Conservation (phyloP, 495 filamentous ascomycete genomes). For the Parathielavia appendiculata region DNA sequence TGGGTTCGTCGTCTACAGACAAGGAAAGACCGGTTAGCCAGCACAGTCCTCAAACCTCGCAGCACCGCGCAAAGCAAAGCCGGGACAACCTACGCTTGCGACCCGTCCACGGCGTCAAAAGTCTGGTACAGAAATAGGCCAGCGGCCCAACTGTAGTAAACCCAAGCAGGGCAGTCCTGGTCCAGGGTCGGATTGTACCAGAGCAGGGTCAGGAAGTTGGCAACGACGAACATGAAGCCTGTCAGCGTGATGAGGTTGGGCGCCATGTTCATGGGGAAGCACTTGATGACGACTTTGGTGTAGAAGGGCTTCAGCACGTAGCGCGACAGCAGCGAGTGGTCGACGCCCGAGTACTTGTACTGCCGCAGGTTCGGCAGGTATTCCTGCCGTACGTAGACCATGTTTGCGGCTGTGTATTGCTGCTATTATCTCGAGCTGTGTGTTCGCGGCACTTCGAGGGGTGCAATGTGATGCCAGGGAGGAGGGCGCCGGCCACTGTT, state of each 20-base stretch:
- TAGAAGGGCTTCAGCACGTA: slow-evolving; percentile 98
- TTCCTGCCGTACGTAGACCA: slow-evolving; percentile 87
- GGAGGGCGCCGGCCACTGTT: background rate
- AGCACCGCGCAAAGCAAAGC: background rate
- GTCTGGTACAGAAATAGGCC: slow-evolving; percentile 97
- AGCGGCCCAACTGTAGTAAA: slow-evolving; percentile 84
- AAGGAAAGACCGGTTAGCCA: slow-evolving; percentile 17
- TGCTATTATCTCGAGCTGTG: background rate
- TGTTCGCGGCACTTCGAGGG: background rate
- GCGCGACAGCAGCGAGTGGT: slow-evolving; percentile 80
- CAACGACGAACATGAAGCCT: slow-evolving; percentile 85
- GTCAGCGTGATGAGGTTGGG: slow-evolving; percentile 78
- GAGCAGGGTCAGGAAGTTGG: slow-evolving; percentile 87
- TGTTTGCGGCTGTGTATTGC: slow-evolving; percentile 28
- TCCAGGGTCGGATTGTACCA: slow-evolving; percentile 97
- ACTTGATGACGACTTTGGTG: slow-evolving; percentile 85
- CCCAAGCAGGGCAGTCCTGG: slow-evolving; percentile 88
- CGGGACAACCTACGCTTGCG: slow-evolving; percentile 66
- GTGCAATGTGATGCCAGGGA: background rate
- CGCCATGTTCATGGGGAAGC: slow-evolving; percentile 95
- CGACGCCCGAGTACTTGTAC: slow-evolving; percentile 90
- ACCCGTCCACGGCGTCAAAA: slow-evolving; percentile 93
- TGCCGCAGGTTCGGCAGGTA: slow-evolving; percentile 78
- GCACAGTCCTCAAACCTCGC: background rate
- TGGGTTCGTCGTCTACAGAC: slow-evolving; percentile 67